Conservation (phyloP, 805 yeast genomes). For the Ogataea polymorpha region DNA sequence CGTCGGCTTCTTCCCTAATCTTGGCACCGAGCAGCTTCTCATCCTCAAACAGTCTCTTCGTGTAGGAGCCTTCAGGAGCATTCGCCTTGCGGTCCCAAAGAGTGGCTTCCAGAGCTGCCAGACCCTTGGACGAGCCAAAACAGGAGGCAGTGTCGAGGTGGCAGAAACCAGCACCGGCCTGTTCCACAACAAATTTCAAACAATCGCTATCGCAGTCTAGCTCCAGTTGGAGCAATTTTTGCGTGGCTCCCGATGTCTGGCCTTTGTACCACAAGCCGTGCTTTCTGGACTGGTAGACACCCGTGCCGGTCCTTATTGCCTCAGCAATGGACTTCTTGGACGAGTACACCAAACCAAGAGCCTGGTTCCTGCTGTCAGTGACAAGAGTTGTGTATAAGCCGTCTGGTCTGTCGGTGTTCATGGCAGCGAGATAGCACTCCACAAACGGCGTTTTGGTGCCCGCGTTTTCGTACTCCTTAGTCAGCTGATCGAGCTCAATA, state of each 20-base stretch:
- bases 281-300: slow-evolving; percentile 91
- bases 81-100: slow-evolving; percentile 55
- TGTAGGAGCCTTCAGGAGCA: slow-evolving; percentile 95
- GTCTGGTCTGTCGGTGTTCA: slow-evolving; percentile 82
- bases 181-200: slow-evolving; percentile 80
- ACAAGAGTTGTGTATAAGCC: slow-evolving; percentile 85
- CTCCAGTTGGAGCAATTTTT: slow-evolving; percentile 61
- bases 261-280: slow-evolving; percentile 97
- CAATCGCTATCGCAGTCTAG: slow-evolving; percentile 94
- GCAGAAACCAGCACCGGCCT: slow-evolving; percentile 87
- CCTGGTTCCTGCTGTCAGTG: slow-evolving; percentile 61
- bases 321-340: slow-evolving; percentile 76
- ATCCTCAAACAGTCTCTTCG: slow-evolving; percentile 82
- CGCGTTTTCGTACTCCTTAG: slow-evolving; percentile 33
- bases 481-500: slow-evolving; percentile 27
- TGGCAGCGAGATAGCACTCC: slow-evolving; percentile 44
- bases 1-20: slow-evolving; percentile 95
- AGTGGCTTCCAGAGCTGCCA: slow-evolving; percentile 64
- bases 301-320: slow-evolving; percentile 76
- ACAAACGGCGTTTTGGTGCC: slow-evolving; percentile 33
- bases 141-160: slow-evolving; percentile 82
- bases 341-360: slow-evolving; percentile 89
- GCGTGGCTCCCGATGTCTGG: slow-evolving; percentile 94
- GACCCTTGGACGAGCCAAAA: slow-evolving; percentile 69
- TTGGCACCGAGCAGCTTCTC: slow-evolving; percentile 74